Base-by-base conservation (phyloP, 371 early-diverging fungal species). In the Chytridiales sp. region DNA sequence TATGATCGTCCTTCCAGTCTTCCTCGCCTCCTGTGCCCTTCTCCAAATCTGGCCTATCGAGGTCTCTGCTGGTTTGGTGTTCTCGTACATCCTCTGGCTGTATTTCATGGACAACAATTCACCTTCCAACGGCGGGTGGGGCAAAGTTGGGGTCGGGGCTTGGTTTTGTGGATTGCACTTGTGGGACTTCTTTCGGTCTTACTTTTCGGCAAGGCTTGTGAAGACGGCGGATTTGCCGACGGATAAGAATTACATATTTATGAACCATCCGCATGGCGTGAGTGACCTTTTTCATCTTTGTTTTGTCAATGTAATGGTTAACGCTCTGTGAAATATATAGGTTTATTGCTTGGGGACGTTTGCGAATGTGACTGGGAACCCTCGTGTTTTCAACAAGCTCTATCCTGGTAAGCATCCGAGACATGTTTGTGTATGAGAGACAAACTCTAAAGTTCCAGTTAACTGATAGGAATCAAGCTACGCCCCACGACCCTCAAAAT, bases 171-270 rank as follows among this genome's bases (percentile, higher is more conserved):
- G 8, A 1, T 26, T 47, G 3, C 43, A 32, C 27, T 42, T 62
- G 26, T 69, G 69, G 67, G 22, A 43, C 46, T 49, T 53, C 31
- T 69, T 60, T 47, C 40, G 70, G 1, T 81, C 82, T 13, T 95
- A 88, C 66, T 95, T 91, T 55, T 86, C 87, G 4, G 83, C 84
- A 42, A 76, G 77, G 17, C 75, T 93, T 4, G 73, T 87, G 73
- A 83, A 89, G 72, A 92, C 87, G 65, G 76, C 66, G 9, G 88
- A 90, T 22, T 70, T 92, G 47, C 87, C 87, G 58, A 83, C 89
- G 0, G 68, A 69, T 22, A 73, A 81, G 54, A 89, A 86, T 64
- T 79, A 74, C 52, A 62, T 73, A 22, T 59, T 73, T 29, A 59
- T 38, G 15, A 30, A 21, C 55, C 55, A 53, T 40, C 62, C 55